Percentiles rank a stretch among this genome's conserved stretches.
Evolutionary conservation across 371 early-diverging fungal species (phyloP).

Genomic region (Nematocida displodere): DNA sequence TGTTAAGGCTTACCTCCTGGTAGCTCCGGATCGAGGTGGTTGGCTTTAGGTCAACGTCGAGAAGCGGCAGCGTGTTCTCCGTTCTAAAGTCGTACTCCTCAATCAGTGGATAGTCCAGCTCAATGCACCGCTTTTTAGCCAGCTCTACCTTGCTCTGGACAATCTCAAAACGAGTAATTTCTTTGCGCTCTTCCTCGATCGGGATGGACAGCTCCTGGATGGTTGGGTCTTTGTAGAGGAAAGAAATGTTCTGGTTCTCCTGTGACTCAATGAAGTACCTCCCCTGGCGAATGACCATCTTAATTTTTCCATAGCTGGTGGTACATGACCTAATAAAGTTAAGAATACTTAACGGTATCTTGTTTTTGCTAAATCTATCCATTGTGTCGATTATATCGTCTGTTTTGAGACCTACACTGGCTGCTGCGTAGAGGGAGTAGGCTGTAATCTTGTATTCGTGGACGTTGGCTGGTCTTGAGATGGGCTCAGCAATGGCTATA

Average conservation of each 20-base stretch:
- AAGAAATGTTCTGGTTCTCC: constrained; percentile 75
- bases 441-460: constrained; percentile 96
- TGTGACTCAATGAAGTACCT: constrained; percentile 81
- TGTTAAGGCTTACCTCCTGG: constrained; percentile 91
- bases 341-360: constrained; percentile 75
- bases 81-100: constrained; percentile 97
- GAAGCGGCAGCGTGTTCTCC: constrained; percentile 74
- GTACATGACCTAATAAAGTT: constrained; percentile 81
- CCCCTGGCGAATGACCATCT: constrained; percentile 84
- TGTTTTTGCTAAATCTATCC: constrained; percentile 77
- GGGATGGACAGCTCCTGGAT: constrained; percentile 65
- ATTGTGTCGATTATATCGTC: constrained; percentile 85
- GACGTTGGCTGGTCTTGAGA: constrained; percentile 81
- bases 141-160: constrained; percentile 68
- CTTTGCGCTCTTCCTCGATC: constrained; percentile 22
- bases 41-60: constrained; percentile 90
- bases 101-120: constrained; percentile 87
- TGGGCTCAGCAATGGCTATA: constrained; percentile 93
- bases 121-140: constrained; percentile 84
- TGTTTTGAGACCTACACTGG: constrained; percentile 90
- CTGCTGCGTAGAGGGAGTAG: constrained; percentile 95
- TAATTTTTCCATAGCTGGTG: constrained; percentile 86
- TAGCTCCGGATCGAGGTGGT: constrained; percentile 87
- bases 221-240: constrained; percentile 73
- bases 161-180: constrained; percentile 78